These are phyloP conservation scores for Evernia prunastri DNA, from an alignment of 495 filamentous ascomycete species.

Conservation along the genomic window DNA sequence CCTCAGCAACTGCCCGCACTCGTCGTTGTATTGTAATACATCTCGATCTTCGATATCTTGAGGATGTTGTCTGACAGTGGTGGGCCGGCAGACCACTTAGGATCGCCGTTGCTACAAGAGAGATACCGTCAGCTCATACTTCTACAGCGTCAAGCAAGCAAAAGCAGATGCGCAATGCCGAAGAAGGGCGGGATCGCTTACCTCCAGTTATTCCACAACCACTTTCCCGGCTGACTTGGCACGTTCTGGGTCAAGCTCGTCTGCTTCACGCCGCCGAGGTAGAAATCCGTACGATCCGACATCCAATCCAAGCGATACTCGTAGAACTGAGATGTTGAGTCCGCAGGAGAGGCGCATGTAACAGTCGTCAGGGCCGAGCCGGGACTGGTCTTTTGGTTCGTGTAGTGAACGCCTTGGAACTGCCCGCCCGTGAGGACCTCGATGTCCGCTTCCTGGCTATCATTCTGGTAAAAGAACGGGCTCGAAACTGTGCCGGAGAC, in stretches of 20 bases:
- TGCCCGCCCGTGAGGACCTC: slow-evolving; percentile 19
- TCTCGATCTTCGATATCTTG: slow-evolving; percentile 23
- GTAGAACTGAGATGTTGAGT: slow-evolving; percentile 20
- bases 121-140: background rate
- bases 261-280: slow-evolving; percentile 21
- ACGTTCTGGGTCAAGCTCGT: slow-evolving; percentile 22
- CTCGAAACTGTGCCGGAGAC: slow-evolving; percentile 17
- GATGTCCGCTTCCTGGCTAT: slow-evolving; percentile 24
- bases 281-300: slow-evolving; percentile 17
- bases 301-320: slow-evolving; percentile 28
- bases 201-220: slow-evolving; percentile 29
- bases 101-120: slow-evolving; percentile 22
- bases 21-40: slow-evolving; percentile 25
- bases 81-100: slow-evolving; percentile 21
- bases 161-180: background rate
- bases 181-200: background rate
- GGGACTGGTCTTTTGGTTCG: slow-evolving; percentile 20
- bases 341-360: slow-evolving; percentile 12
- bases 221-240: slow-evolving; percentile 20
- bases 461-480: slow-evolving; percentile 22
- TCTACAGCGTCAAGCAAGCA: background rate
- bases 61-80: slow-evolving; percentile 20
- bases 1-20: slow-evolving; percentile 5
- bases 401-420: slow-evolving; percentile 18
- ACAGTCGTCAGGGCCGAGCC: slow-evolving; percentile 7